A percentile compares a stretch with the other conserved stretches of the same genome.
These are phyloP conservation scores for Puccinellia tenuiflora DNA, from an alignment of 176 grass and related monocot genomes.

Conservation along the genomic window DNA sequence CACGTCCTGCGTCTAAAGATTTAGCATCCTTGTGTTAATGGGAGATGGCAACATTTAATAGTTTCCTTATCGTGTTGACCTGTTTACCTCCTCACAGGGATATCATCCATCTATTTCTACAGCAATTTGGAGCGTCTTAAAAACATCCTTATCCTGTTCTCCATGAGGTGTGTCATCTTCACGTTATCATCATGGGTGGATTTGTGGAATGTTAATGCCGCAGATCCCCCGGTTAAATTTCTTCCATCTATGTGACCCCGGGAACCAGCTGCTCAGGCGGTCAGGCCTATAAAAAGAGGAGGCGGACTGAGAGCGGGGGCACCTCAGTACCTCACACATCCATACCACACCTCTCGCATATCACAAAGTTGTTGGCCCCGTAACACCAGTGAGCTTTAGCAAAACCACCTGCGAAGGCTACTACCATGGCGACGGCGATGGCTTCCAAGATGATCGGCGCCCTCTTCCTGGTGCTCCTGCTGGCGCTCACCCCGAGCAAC, in stretches of 20 bases:
- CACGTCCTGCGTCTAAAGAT: background rate
- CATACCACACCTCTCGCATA: background rate
- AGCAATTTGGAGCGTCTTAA: background rate
- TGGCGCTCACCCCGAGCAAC: slow-evolving; percentile 30
- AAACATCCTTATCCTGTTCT: background rate
- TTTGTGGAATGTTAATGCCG: background rate
- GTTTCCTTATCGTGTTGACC: too few species aligned
- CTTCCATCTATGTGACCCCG: background rate
- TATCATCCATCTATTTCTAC: too few species aligned
- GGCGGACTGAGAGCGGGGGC: background rate
- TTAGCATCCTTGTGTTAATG: background rate
- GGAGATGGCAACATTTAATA: background rate
- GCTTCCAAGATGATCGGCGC: background rate
- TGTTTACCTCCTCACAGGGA: too few species aligned
- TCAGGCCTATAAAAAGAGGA: background rate
- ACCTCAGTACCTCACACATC: background rate
- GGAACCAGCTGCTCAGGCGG: background rate
- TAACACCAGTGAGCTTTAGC: background rate
- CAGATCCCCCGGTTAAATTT: background rate
- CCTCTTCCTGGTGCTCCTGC: slow-evolving; percentile 17
- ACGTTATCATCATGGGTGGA: background rate
- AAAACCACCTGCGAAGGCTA: background rate
- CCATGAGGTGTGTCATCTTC: background rate
- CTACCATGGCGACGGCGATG: background rate
- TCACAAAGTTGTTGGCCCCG: background rate